These are phyloP conservation scores for Moesziomyces antarcticus DNA, from an alignment of 1,284 basidiomycete genomes.

Conservation along the genomic window DNA sequence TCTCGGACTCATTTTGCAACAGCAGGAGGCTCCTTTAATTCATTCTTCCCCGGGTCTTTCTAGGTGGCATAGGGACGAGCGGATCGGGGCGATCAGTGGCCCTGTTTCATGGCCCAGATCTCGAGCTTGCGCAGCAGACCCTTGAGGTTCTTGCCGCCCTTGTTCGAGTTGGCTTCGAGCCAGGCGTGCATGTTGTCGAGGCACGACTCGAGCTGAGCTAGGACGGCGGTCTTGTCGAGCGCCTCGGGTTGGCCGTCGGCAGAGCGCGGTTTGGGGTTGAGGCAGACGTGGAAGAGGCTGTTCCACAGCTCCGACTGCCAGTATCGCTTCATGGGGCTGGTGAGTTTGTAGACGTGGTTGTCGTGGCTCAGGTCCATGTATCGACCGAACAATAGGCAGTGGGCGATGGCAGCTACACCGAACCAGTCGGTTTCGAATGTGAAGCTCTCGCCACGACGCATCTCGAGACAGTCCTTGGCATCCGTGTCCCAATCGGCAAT, in stretches of 20 bases:
- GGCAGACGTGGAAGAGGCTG: conserved; percentile 82
- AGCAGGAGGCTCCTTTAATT: not conserved
- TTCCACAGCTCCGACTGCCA: conserved; percentile 93
- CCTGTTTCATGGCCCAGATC: conserved; percentile 61
- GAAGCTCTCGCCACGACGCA: conserved; percentile 85
- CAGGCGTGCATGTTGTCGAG: conserved; percentile 86
- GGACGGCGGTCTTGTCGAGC: conserved; percentile 77
- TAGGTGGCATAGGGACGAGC: too few species aligned
- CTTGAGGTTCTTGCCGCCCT: conserved; percentile 75
- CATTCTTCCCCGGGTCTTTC: too few species aligned
- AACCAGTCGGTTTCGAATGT: conserved; percentile 95
- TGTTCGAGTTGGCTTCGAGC: conserved; percentile 76
- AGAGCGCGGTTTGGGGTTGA: conserved; percentile 74
- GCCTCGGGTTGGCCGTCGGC: not conserved
- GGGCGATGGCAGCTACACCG: conserved; percentile 89
- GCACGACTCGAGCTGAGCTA: conserved; percentile 71
- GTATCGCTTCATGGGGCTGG: conserved; percentile 87
- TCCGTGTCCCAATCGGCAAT: conserved; percentile 82
- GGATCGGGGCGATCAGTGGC: conserved; percentile 6
- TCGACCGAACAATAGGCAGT: conserved; percentile 94
- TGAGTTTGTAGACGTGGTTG: conserved; percentile 45
- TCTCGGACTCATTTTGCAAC: too few species aligned
- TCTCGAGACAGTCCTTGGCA: conserved; percentile 88
- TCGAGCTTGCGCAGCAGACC: conserved; percentile 64
- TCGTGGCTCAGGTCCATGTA: conserved; percentile 72